phyloP scores from a whole-genome alignment of 1,284 basidiomycete genomes.

The Puccinia sorghi region DNA sequence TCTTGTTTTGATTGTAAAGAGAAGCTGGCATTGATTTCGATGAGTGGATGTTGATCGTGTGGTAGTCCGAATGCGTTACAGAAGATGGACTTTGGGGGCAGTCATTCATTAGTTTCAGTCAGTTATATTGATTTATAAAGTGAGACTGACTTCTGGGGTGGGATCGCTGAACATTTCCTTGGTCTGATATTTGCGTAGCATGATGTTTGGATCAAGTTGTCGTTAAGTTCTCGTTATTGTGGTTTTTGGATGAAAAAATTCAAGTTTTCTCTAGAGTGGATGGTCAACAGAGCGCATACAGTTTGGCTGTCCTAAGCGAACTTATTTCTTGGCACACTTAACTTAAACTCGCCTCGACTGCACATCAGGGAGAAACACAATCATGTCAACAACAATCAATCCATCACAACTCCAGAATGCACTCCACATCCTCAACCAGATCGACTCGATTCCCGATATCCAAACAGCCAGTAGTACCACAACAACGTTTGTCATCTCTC shows the following conservation, averaged over 20 bases:
- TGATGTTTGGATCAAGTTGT: neutral
- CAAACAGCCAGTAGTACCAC: neutral
- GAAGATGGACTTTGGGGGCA: conserved; percentile 34
- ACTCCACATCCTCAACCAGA: conserved; percentile 11
- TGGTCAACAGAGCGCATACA: neutral
- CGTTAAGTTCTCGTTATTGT: no score
- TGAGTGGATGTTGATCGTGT: conserved; percentile 43
- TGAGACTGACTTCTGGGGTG: conserved; percentile 45
- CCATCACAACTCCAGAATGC: conserved; percentile 2
- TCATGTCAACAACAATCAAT: neutral
- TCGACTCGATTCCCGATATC: neutral
- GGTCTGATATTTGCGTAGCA: conserved; percentile 47
- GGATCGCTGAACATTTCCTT: conserved; percentile 50
- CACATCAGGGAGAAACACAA: no score
- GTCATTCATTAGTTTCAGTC: neutral
- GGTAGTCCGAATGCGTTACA: conserved; percentile 49
- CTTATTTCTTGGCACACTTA: no score
- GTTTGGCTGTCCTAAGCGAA: no score
- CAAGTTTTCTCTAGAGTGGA: no score
- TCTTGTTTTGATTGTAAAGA: conserved; percentile 82
- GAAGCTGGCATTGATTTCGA: conserved; percentile 83
- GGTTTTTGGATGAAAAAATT: no score
- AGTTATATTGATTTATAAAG: neutral
- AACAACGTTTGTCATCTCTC: neutral
- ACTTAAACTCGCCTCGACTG: no score